Evolutionary conservation across 495 filamentous ascomycete genomes (phyloP), one percentile per base, ranked within the genome.

Genomic region (Apodospora peruviana): DNA sequence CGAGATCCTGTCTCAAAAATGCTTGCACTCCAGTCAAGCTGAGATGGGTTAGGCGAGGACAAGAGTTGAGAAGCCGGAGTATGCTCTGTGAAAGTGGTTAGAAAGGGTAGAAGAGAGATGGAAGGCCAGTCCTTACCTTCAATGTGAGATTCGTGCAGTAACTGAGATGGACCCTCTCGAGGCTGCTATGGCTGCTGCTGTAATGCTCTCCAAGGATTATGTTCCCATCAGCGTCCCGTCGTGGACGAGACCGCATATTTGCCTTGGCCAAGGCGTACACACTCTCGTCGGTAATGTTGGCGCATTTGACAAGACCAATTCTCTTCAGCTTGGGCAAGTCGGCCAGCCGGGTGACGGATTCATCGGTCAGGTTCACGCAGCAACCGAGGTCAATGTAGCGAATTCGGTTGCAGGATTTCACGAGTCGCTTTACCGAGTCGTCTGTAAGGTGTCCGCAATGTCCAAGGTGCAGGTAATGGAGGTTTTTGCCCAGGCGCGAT

Each of bases 351-450:
- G 77, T 82, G n/a, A 99, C 85, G 40, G 89, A 95, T 2, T 68
- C 67, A 57, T 99, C 93, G 0, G 94, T 96, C 43, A 99, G 74
- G 51, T 84, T 82, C n/a, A 75, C 77, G 66, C 94, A 99, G 71
- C 94, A 97, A 10, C 94, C 94, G 41, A 99, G 68, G 60, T 99
- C 94, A 47, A 99, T 97, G 59, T 99, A 99, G 42, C 94, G 77
- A 53, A 99, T 96, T 25, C 94, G 80, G 67, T 91, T 96, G 73
- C 94, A 99, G 35, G 68, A 69, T 50, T 84, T 83, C 32, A 95
- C 90, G 7, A 99, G 74, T 35, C 83, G 81, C 42, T 84, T 83
- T 7, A 99, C 88, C 5, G 87, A 89, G 10, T 75, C 64, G 68
- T 99, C 94, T 0, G 90, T 96, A 56, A 99, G 90, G 35, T 90